Evolutionary conservation across 805 yeast species (phyloP), one percentile per base, ranked within the genome.

Genomic region (Yamadazyma laniorum): DNA sequence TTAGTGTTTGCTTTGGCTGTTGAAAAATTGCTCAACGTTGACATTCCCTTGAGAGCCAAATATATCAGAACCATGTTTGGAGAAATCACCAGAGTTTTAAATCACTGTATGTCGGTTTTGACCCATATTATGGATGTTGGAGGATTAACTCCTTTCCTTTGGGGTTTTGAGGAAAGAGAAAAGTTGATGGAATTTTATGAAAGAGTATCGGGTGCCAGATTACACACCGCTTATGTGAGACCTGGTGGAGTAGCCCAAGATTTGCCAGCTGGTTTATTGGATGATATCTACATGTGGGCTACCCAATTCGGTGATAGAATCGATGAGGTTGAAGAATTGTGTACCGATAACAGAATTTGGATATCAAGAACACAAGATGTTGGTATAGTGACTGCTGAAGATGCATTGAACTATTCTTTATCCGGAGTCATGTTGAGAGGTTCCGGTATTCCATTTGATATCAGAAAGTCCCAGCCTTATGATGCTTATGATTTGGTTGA

Each of bases 121-220:
- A 79, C 95, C 34, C 95, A 87, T 64, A 89, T 91, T 49, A 86
- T 86, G 95, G 95, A 86, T 70, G 95, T 87, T 41, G 95, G 95
- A 69, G 95, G 95, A 16, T 74, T 86, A 62, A 87, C 95, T 21
- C 95, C 95, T 32, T 87, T 86, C 74, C 70, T 86, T 64, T 86
- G 95, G 95, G 95, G 95, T 44, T 84, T 87, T 63, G 95, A 86
- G 70, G 95, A 86, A 67, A 80, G 95, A 65, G 95, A 86, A 65
- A 87, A 87, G 68, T 74, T 86, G 56, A 86, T 86, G 95, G 95
- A 86, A 65, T 86, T 85, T 58, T 86, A 86, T 61, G 95, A 86
- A 68, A 77, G 95, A 58, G 95, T 86, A 21, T 79, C 87, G 26
- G 95, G 95, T 46, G 95, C 95, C 14, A 79, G 95, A 67, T 73